Conservation (phyloP, 495 filamentous ascomycete species). For the Penicillium pancosmium region DNA sequence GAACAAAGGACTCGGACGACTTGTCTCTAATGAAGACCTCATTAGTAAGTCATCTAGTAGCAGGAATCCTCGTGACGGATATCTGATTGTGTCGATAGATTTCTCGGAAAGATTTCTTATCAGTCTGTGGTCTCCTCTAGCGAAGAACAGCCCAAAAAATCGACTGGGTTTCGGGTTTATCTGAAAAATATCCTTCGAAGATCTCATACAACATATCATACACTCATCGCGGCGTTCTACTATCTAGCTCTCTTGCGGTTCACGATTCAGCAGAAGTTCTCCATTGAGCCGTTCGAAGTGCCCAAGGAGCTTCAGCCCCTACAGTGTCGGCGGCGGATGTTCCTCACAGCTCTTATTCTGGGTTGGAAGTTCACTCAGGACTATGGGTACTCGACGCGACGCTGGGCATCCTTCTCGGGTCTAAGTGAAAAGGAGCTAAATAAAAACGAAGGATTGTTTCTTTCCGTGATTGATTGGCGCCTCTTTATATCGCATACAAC, state of each 20-base stretch:
- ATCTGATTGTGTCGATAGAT: no score
- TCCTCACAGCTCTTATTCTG: not conserved
- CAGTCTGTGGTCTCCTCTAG: no score
- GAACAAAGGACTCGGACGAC: not conserved
- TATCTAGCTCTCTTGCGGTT: slow-evolving; percentile 1
- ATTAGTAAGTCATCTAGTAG: no score
- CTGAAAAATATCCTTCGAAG: not conserved
- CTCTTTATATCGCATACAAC: not conserved
- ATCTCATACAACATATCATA: slow-evolving; percentile 3
- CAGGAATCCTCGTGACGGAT: no score
- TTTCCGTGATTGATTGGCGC: slow-evolving; percentile 1
- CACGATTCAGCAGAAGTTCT: not conserved
- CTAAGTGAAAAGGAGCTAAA: not conserved
- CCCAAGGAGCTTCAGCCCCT: slow-evolving; percentile 2
- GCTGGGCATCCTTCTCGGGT: slow-evolving; percentile 3
- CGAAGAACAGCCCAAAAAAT: no score
- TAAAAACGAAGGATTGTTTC: slow-evolving; percentile 2
- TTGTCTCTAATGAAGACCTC: no score
- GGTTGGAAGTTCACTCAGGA: slow-evolving; percentile 4
- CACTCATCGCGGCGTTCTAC: slow-evolving; percentile 1
- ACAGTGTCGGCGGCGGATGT: not conserved
- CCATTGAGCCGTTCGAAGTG: not conserved
- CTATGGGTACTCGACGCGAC: not conserved
- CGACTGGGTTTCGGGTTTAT: no score
- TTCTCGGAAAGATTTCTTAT: no score